Evolutionary conservation across 1,139 yeast genomes (phyloP).

Genomic region (Petasospora rhodanensis): DNA sequence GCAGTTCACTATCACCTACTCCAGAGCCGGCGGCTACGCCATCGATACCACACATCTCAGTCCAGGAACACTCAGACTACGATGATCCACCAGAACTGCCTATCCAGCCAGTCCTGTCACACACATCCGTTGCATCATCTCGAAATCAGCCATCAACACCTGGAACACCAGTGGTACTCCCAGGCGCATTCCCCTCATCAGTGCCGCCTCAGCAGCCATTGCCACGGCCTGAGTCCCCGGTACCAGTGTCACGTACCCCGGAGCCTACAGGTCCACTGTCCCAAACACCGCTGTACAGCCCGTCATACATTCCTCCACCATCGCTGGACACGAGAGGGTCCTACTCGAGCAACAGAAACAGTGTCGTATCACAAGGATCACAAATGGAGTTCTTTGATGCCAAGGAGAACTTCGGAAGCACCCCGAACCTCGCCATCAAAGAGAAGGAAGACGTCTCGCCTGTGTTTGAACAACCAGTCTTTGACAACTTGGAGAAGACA

Average conservation of each 20-base stretch:
- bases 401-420: slow-evolving; percentile 6
- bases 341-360: slow-evolving; percentile 5
- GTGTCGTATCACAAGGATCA: slow-evolving; percentile 6
- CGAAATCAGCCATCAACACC: no score
- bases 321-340: background rate
- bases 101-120: no score
- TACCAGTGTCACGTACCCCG: no score
- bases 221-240: no score
- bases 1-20: background rate
- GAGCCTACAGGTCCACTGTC: slow-evolving; percentile 4
- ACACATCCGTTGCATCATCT: no score
- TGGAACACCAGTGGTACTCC: no score
- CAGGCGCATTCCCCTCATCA: slow-evolving; percentile 3
- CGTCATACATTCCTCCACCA: slow-evolving; percentile 3
- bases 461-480: background rate
- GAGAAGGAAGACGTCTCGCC: background rate
- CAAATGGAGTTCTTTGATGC: slow-evolving; percentile 19
- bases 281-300: slow-evolving; percentile 4
- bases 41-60: no score
- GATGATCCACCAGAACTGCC: no score
- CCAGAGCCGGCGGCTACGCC: slow-evolving; percentile 1
- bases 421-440: slow-evolving; percentile 4
- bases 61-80: no score
- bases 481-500: background rate
- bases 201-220: no score